Conservation (phyloP, 1,284 basidiomycete species). For the Leccinum glutinopallens region DNA sequence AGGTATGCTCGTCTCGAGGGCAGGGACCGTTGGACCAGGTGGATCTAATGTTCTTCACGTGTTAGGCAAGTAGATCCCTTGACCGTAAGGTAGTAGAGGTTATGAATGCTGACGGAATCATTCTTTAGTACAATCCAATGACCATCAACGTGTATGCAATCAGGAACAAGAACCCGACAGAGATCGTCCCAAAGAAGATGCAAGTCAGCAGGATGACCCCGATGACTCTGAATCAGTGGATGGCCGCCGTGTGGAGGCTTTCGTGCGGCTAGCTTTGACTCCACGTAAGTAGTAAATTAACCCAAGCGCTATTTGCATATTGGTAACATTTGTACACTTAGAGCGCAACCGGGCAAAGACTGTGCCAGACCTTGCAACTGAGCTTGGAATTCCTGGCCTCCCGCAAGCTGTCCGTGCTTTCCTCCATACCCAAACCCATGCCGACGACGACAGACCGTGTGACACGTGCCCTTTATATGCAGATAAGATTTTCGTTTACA, state of each 20-base stretch:
- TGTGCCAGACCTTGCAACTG: not conserved
- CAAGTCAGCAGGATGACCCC: not conserved
- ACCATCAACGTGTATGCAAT: too few relatives aligned
- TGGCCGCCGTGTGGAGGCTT: not conserved
- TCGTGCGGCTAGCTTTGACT: not conserved
- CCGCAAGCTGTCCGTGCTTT: not conserved
- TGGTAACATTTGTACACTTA: not conserved
- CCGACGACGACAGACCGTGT: not conserved
- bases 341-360: not conserved
- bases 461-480: not conserved
- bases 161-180: too few relatives aligned
- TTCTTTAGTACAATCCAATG: too few relatives aligned
- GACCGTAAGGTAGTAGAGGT: too few relatives aligned
- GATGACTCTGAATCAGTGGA: not conserved
- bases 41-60: too few relatives aligned
- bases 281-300: not conserved
- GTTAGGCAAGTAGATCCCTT: too few relatives aligned
- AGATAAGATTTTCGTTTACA: slow-evolving; percentile 9
- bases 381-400: not conserved
- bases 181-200: not conserved
- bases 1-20: not conserved
- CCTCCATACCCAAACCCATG: not conserved
- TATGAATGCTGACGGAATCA: too few relatives aligned
- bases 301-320: too few relatives aligned
- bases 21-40: too few relatives aligned